Base-by-base conservation (phyloP, 352 stramenopile species). In the Elongisporangium senticosum region DNA sequence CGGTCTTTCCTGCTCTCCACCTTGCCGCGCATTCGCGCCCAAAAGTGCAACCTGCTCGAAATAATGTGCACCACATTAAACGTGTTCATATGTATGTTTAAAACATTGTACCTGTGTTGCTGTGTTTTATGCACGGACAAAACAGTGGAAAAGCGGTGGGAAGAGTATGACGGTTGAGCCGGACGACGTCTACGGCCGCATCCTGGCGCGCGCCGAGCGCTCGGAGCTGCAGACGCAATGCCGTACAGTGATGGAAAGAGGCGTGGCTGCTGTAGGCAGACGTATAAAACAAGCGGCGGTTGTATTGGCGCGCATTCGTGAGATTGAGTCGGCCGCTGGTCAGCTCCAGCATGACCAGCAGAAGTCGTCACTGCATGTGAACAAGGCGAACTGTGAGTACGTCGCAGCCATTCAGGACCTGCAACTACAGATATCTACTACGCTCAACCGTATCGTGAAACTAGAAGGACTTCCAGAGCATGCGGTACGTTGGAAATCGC, bases 131-230 rank as follows among this genome's bases (percentile, higher is more conserved):
- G 17, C 33, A 43, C 11, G 1, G 13, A n/a, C n/a, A n/a, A 15
- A 37, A 37, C 26, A 37, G 4, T 37, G 26, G 8, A 37, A 17
- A 43, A 43, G 7, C 33, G 33, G 13, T 2, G 33, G 33, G 26
- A 37, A 37, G 26, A 37, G 26, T 11, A 43, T 43, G 33, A 10
- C 33, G 33, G 33, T 43, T 43, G 33, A 43, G 33, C 33, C 33
- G 11, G 64, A 75, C n/a, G 60, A 56, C 37, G 60, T 67, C 28
- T 80, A 69, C 48, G 71, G 62, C 50, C 66, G 68, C 50, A 75
- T 83, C 26, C 49, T 83, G 55, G 20, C 54, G 49, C 63, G 58
- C 24, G 61, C 72, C 37, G 49, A 71, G 55, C 58, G 23, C 0
- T 51, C 62, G 13, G 63, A 75, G 49, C 58, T 74, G 47, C 55